Conservation (phyloP, 495 filamentous ascomycete species). For the Tuber calosporum region DNA sequence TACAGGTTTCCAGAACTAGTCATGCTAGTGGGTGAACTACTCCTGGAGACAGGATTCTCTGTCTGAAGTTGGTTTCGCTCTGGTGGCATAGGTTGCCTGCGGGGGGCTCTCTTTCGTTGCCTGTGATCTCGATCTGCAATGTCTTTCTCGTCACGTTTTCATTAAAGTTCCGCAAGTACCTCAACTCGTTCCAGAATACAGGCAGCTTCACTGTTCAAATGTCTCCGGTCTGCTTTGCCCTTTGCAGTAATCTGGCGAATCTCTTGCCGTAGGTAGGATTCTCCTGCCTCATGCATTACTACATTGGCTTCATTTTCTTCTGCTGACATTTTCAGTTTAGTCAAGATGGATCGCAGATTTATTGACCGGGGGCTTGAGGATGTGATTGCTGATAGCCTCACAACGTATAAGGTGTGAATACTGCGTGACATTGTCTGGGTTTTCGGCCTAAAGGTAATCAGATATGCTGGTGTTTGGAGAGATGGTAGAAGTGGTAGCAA, state of each 20-base stretch:
- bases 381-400: not conserved
- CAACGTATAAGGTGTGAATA: slow-evolving; percentile 10
- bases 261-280: slow-evolving; percentile 7
- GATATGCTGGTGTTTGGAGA: not conserved
- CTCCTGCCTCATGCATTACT: slow-evolving; percentile 4
- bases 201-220: slow-evolving; percentile 6
- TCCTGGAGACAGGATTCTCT: too few relatives aligned
- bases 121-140: too few relatives aligned
- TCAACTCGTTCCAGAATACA: slow-evolving; percentile 9
- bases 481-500: too few relatives aligned
- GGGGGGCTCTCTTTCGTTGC: too few relatives aligned
- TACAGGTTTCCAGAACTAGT: too few relatives aligned
- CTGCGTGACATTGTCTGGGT: not conserved
- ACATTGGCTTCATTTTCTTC: slow-evolving; percentile 7
- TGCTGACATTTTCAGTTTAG: slow-evolving; percentile 5
- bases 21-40: too few relatives aligned
- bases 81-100: too few relatives aligned
- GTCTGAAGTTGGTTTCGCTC: too few relatives aligned
- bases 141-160: slow-evolving; percentile 4
- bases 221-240: slow-evolving; percentile 1
- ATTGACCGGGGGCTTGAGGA: slow-evolving; percentile 11
- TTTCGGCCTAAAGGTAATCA: not conserved
- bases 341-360: slow-evolving; percentile 2
- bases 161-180: slow-evolving; percentile 10
- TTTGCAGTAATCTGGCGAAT: slow-evolving; percentile 4